Evolutionary conservation across 208 protist genomes (phyloP).

Genomic region (Trypanosoma cruzi): DNA sequence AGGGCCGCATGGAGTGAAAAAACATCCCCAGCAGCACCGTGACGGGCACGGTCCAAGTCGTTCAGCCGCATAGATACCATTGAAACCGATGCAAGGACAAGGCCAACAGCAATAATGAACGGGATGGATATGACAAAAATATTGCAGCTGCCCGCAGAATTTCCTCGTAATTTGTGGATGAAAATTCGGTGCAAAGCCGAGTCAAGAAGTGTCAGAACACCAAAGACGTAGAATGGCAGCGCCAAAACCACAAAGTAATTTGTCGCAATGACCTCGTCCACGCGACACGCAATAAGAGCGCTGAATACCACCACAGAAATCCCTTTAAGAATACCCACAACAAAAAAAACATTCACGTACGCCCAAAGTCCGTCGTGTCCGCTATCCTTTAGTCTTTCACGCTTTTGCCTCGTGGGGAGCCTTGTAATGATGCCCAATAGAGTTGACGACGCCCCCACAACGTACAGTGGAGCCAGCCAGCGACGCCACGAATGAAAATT

Average conservation of each 20-base stretch:
- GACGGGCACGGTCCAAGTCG: conserved; percentile 32
- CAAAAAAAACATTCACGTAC: conserved; percentile 37
- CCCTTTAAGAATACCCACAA: conserved; percentile 36
- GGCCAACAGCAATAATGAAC: conserved; percentile 23
- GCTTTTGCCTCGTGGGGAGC: conserved; percentile 23
- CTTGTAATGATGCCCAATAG: conserved; percentile 24
- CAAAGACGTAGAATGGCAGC: conserved; percentile 46
- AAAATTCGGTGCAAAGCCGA: not conserved
- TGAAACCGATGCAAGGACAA: conserved; percentile 43
- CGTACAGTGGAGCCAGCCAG: too few species aligned
- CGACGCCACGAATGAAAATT: conserved; percentile 62
- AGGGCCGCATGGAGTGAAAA: conserved; percentile 37
- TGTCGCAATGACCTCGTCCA: conserved; percentile 59
- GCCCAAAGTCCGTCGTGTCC: conserved; percentile 29
- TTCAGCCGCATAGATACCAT: conserved; percentile 72
- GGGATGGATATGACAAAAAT: conserved; percentile 12
- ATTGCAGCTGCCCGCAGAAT: not conserved
- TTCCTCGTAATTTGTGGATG: not conserved
- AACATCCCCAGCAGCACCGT: conserved; percentile 24
- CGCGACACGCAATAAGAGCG: conserved; percentile 64
- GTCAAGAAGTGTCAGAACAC: conserved; percentile 42
- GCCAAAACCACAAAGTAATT: conserved; percentile 77
- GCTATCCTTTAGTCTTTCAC: conserved; percentile 22
- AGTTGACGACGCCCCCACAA: too few species aligned
- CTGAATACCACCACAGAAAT: conserved; percentile 44